Conservation (phyloP, 169 alveolate species). For the Eimeria necatrix region DNA sequence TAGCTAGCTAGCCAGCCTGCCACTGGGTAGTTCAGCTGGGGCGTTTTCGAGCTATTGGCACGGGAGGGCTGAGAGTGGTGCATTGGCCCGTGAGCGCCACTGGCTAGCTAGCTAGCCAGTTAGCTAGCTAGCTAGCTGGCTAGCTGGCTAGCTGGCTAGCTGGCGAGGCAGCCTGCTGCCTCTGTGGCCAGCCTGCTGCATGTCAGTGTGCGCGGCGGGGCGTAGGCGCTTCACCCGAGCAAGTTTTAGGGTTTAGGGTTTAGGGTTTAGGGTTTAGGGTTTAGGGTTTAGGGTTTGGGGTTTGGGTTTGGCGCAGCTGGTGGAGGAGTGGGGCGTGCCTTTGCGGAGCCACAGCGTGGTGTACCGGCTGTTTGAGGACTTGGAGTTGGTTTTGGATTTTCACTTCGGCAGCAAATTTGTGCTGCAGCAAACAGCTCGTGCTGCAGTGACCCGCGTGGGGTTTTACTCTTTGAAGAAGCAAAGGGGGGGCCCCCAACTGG, state of each 20-base stretch:
- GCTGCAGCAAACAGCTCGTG: background rate
- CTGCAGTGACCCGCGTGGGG: background rate
- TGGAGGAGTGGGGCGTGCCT: background rate
- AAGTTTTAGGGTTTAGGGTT: no score
- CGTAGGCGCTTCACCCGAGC: no score
- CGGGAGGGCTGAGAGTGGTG: no score
- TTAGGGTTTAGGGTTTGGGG: no score
- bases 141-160: background rate
- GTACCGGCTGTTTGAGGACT: constrained; percentile 68
- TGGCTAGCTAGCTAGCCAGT: background rate
- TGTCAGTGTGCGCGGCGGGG: background rate
- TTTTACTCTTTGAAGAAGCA: constrained; percentile 3
- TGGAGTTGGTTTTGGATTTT: constrained; percentile 22
- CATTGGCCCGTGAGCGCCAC: no score
- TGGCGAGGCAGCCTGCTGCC: background rate
- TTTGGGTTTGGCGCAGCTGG: background rate
- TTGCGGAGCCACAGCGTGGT: constrained; percentile 42
- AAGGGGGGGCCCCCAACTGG: constrained; percentile 54
- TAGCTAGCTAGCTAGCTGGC: background rate
- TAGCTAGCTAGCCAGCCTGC: background rate
- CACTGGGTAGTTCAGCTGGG: background rate
- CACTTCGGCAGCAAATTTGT: constrained; percentile 61
- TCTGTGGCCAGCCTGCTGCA: background rate
- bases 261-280: no score
- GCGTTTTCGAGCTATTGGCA: no score